These are phyloP conservation scores for Candida argentea DNA, from an alignment of 805 yeast genomes.

Conservation along the genomic window DNA sequence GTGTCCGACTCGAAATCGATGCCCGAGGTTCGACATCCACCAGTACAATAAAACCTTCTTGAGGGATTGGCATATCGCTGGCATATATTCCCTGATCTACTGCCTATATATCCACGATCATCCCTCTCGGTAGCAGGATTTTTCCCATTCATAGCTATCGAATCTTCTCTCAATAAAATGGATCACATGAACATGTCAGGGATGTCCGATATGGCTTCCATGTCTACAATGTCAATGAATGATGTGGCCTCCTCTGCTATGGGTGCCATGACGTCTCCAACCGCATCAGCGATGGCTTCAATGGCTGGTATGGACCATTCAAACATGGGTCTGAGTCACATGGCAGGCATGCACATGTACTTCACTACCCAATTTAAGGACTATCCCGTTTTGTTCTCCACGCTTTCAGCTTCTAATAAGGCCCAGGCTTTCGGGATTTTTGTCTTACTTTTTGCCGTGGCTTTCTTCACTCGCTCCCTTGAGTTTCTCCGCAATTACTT, in stretches of 20 bases:
- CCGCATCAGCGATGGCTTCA: slow-evolving; percentile 3
- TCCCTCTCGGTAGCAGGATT: slow-evolving; percentile 1
- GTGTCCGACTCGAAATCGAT: too few relatives aligned
- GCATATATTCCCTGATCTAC: too few relatives aligned
- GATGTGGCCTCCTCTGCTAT: slow-evolving; percentile 2
- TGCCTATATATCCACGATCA: not conserved
- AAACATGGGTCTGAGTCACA: slow-evolving; percentile 5
- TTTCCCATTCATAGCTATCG: too few relatives aligned
- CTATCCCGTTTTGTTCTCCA: slow-evolving; percentile 56
- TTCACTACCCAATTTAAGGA: slow-evolving; percentile 39
- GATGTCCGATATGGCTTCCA: slow-evolving; percentile 2
- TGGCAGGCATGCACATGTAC: slow-evolving; percentile 42
- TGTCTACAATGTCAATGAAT: slow-evolving; percentile 1
- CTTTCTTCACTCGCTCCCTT: slow-evolving; percentile 50
- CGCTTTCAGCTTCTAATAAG: slow-evolving; percentile 40
- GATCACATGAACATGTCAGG: slow-evolving; percentile 2
- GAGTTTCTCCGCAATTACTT: slow-evolving; percentile 51
- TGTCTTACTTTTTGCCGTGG: slow-evolving; percentile 45
- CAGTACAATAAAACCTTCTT: too few relatives aligned
- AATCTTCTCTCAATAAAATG: too few relatives aligned
- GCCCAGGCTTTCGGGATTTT: slow-evolving; percentile 71
- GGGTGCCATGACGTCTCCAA: not conserved
- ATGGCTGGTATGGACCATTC: slow-evolving; percentile 3
- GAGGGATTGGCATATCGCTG: too few relatives aligned
- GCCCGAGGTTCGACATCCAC: too few relatives aligned